phyloP scores from a whole-genome alignment of 352 stramenopile species.

The Globisporangium carolinianum region DNA sequence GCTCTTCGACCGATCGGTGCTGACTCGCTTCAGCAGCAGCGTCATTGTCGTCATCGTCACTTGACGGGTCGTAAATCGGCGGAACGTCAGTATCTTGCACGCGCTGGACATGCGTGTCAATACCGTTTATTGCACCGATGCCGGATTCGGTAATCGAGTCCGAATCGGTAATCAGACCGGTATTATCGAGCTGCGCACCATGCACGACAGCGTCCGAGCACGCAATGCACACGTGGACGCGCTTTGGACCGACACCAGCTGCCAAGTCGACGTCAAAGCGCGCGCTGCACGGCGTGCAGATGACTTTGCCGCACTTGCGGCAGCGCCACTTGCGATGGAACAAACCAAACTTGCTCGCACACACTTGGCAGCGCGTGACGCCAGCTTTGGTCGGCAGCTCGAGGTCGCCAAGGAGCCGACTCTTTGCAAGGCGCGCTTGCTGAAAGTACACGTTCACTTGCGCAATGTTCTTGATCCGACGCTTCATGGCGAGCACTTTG shows the following conservation, averaged over 20 bases:
- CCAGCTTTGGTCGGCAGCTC: conserved; percentile 46
- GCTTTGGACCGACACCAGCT: conserved; percentile 32
- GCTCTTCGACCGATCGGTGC: conserved; percentile 43
- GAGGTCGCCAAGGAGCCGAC: conserved; percentile 47
- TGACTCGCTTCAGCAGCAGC: neutral
- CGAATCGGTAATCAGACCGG: neutral
- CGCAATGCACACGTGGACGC: conserved; percentile 60
- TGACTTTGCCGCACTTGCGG: conserved; percentile 67
- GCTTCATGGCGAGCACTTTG: conserved; percentile 73
- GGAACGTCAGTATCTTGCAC: conserved; percentile 13
- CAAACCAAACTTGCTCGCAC: conserved; percentile 41
- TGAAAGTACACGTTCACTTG: conserved; percentile 68
- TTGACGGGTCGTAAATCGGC: conserved; percentile 41
- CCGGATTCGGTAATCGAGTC: too few relatives aligned
- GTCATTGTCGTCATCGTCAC: conserved; percentile 14
- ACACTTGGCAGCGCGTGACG: conserved; percentile 42
- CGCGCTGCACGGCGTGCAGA: conserved; percentile 56
- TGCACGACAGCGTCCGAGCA: conserved; percentile 47
- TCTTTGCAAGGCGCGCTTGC: neutral
- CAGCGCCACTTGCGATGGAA: conserved; percentile 63
- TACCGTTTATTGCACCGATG: too few relatives aligned
- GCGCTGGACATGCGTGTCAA: conserved; percentile 5
- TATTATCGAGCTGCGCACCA: conserved; percentile 10
- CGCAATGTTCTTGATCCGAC: conserved; percentile 66
- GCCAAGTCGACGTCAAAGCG: conserved; percentile 49